These are phyloP conservation scores for Pontederia crassipes DNA, from an alignment of 176 grass and related monocot species.

Conservation along the genomic window DNA sequence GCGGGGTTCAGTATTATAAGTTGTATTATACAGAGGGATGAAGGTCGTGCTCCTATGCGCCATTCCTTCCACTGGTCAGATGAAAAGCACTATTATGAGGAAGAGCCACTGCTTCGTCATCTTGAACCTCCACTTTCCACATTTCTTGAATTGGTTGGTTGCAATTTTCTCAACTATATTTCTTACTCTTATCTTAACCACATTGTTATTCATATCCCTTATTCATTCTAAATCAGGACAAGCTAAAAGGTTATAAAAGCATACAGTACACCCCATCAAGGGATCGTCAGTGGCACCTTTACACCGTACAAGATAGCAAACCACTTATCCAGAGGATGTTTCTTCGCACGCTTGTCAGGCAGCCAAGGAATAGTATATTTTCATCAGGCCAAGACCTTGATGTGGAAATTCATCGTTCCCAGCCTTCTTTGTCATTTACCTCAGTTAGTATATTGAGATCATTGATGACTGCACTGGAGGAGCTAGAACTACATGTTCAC, in stretches of 20 bases:
- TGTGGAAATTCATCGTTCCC: slow-evolving; percentile 38
- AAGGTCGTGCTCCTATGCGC: slow-evolving; percentile 89
- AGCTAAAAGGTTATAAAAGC: slow-evolving; percentile 76
- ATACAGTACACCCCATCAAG: slow-evolving; percentile 90
- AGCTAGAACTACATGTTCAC: slow-evolving; percentile 88
- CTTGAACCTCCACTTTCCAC: slow-evolving; percentile 89
- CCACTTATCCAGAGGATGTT: slow-evolving; percentile 73
- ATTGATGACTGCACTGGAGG: slow-evolving; percentile 74
- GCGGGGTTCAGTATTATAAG: slow-evolving; percentile 62
- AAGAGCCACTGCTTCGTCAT: slow-evolving; percentile 89
- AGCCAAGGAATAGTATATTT: slow-evolving; percentile 57
- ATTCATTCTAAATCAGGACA: slow-evolving; percentile 42
- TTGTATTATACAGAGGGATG: slow-evolving; percentile 99
- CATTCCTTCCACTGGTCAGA: slow-evolving; percentile 90
- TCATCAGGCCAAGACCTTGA: slow-evolving; percentile 47
- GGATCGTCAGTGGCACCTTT: slow-evolving; percentile 96
- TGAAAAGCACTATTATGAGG: slow-evolving; percentile 81
- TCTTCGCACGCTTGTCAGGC: slow-evolving; percentile 86
- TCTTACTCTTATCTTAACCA: not conserved
- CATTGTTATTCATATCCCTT: slow-evolving; percentile 7
- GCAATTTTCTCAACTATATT: slow-evolving; percentile 7
- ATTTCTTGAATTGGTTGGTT: slow-evolving; percentile 87
- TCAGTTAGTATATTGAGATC: slow-evolving; percentile 90
- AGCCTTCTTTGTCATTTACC: slow-evolving; percentile 64
- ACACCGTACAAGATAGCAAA: slow-evolving; percentile 63